Base-by-base conservation (phyloP, 2,329 filamentous ascomycete genomes). In the Fusarium irregulare region DNA sequence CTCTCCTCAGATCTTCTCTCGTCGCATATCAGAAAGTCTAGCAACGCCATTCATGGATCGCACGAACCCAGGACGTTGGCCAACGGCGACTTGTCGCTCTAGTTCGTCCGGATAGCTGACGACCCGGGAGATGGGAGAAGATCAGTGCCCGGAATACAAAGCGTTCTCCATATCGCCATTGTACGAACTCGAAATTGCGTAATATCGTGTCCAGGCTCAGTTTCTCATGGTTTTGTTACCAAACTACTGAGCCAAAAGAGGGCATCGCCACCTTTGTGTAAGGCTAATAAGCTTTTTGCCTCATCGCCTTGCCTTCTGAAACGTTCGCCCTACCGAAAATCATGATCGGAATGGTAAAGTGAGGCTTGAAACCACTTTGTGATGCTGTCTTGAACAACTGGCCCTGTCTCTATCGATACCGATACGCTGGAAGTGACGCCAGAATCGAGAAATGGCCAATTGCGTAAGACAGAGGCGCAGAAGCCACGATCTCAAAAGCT, bases 11-110 rank as follows among this genome's bases (percentile, higher is more conserved):
- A 59, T 45, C 45, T 58, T 69, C 25, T 56, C 51, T 58, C 41
- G 55, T 71, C 72, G 67, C 34, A 74, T 74, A 53, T 74, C 72
- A 73, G 49, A 74, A 74, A 71, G 64, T 25, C 53, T 49, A 56
- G 32, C 44, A 51, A 49, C 66, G 51, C 60, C 58, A 28, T 56
- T 21, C 41, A 54, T 50, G 56, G 50, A 57, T 59, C 55, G 60
- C 44, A 50, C 58, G 51, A 64, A 56, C 44, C 59, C 62, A 41
- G 41, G 46, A 48, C 40, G 56, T 58, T 45, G 28, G 37, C 49
- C 34, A 69, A 42, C 45, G 34, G 23, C 18, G 56, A 25, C 28
- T 60, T 46, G 41, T 60, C 50, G 27, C 34, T 70, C 55, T 64
- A 55, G 67, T 70, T 56, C 41, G 59, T 25, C 44, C 67, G 63